Evolutionary conservation across 1,139 yeast species (phyloP).

Genomic region (Taphrina deformans): DNA sequence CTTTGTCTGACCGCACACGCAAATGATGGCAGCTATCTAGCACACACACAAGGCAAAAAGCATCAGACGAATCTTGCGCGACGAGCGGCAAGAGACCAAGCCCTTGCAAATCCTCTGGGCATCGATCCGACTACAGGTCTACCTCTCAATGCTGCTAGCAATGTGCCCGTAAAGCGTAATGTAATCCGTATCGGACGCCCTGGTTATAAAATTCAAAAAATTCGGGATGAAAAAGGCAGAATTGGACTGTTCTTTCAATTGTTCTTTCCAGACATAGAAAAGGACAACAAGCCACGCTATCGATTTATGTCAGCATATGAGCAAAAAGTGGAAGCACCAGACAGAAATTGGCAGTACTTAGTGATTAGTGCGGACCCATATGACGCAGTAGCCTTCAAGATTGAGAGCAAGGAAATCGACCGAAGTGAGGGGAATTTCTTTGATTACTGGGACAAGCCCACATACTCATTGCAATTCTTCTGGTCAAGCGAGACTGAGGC

Average conservation of each 20-base stretch:
- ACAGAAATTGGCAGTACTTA: slow-evolving; percentile 59
- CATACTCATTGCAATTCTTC: slow-evolving; percentile 67
- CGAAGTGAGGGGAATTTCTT: slow-evolving; percentile 52
- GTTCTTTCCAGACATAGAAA: slow-evolving; percentile 54
- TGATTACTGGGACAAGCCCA: slow-evolving; percentile 70
- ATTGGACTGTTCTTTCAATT: slow-evolving; percentile 64
- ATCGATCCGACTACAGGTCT: slow-evolving; percentile 39
- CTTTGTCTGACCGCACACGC: slow-evolving; percentile 74
- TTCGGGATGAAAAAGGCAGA: slow-evolving; percentile 59
- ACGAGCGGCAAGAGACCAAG: slow-evolving; percentile 49
- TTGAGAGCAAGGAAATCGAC: slow-evolving; percentile 63
- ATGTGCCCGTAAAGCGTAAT: slow-evolving; percentile 50
- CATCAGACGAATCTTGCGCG: slow-evolving; percentile 69
- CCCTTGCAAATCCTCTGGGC: slow-evolving; percentile 35
- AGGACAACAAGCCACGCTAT: slow-evolving; percentile 58
- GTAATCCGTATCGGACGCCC: slow-evolving; percentile 73
- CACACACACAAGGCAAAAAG: slow-evolving; percentile 77
- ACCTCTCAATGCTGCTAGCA: slow-evolving; percentile 43
- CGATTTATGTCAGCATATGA: slow-evolving; percentile 76
- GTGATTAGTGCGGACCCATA: slow-evolving; percentile 84
- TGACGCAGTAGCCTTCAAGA: slow-evolving; percentile 68
- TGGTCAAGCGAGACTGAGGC: slow-evolving; percentile 47
- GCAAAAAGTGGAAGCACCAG: slow-evolving; percentile 53
- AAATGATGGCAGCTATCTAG: slow-evolving; percentile 71
- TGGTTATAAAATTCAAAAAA: slow-evolving; percentile 62